Evolutionary conservation across 2,329 filamentous ascomycete species (phyloP), one percentile per base, ranked within the genome.

Genomic region (Talaromyces amestolkiae): DNA sequence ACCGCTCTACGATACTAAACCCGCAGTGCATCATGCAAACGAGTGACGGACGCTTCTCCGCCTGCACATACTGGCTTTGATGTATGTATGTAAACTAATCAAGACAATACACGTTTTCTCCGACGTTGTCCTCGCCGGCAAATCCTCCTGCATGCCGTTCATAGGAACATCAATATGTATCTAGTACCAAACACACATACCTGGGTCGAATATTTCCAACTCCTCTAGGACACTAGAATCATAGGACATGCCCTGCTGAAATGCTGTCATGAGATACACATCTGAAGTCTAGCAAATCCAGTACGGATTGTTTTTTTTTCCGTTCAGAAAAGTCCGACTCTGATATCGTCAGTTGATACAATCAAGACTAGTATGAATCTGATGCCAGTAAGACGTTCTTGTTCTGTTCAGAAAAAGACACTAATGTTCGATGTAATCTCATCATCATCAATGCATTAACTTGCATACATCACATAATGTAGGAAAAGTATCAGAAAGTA

Each of bases 381-480:
- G 2, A 31, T 10, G 8, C 24, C 49, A 33, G 24, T 15, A 31
- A 27, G 17, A 54, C 8, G 13, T 53, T 37, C 35, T 33, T 11
- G 19, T 7, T 58, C 31, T n/a, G 17, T 33, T 58, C 7, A 17
- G n/a, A 27, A 49, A 41, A 60, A 9, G 27, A 31, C 27, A 31
- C 27, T 31, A 31, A 31, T 31, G 4, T 31, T 31, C 4, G 37
- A 43, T 43, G 19, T 31, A 31, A 31, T 31, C 27, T 47, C 58
- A 60, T 60, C 39, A 43, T 60, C 58, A 60, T 45, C 56, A 45
- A 64, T 59, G 49, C 51, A 33, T 43, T 54, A 59, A 60, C 13
- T 35, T 43, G 53, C 53, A 53, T 64, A 59, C 41, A 60, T 35
- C 41, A 64, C 37, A 65, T 58, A 61, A 51, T 61, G 47, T 27